These are phyloP conservation scores for Ceratobasidium sp. DNA, from an alignment of 1,284 basidiomycete species.

Conservation along the genomic window DNA sequence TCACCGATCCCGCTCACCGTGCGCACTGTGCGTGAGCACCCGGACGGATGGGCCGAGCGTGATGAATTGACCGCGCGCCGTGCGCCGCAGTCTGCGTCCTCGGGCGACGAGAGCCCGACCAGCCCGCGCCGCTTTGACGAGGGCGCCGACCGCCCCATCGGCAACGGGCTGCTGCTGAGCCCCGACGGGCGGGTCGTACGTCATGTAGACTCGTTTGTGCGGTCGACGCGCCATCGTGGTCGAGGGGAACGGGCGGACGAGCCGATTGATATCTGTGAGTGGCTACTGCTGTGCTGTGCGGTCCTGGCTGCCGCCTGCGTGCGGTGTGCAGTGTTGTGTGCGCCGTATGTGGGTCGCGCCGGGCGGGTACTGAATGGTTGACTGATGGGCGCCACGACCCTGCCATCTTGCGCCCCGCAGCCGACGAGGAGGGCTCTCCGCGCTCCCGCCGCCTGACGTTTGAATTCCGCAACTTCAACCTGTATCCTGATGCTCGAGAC, in stretches of 20 bases:
- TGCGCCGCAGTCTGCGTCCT: constrained; percentile 1
- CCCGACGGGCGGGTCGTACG: constrained; percentile 27
- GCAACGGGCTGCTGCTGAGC: constrained; percentile 14
- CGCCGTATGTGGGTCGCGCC: background rate
- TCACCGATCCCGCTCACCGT: constrained; percentile 30
- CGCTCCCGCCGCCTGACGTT: constrained; percentile 43
- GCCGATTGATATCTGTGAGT: constrained; percentile 25
- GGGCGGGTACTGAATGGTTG: constrained; percentile 24
- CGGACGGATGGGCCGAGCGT: constrained; percentile 14
- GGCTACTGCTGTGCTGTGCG: background rate
- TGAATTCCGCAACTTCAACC: constrained; percentile 44
- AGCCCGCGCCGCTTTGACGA: constrained; percentile 8
- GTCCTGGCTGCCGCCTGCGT: background rate
- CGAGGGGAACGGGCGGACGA: constrained; percentile 30
- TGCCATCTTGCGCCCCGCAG: constrained; percentile 21
- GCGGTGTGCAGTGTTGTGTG: background rate
- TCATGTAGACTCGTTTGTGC: constrained; percentile 43
- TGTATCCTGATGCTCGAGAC: constrained; percentile 39
- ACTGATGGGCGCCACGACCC: constrained; percentile 24
- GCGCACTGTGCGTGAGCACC: constrained; percentile 2
- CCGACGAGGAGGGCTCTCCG: constrained; percentile 44
- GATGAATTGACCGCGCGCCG: background rate
- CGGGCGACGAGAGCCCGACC: constrained; percentile 34
- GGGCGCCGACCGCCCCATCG: background rate
- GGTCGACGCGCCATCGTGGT: constrained; percentile 33